Percentiles rank a stretch among this genome's conserved stretches.
phyloP scores from a whole-genome alignment of 2,329 filamentous ascomycete species.

The Colletotrichum brevisporum region DNA sequence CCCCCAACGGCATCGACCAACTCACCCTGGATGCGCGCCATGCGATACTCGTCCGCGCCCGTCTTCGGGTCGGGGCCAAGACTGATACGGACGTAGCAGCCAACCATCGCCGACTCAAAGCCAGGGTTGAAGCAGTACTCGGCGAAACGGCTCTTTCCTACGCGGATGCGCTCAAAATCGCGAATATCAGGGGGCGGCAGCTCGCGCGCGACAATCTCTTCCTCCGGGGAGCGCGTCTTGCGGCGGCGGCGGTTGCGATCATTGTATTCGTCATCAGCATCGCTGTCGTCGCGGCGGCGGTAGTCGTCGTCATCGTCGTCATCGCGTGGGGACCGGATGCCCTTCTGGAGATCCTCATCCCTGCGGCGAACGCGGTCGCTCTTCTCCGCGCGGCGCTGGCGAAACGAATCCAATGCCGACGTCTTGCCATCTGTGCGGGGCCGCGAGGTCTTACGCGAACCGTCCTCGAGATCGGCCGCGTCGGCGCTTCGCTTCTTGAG shows the following conservation, averaged over 20 bases:
- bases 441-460: slow-evolving; percentile 79
- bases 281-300: slow-evolving; percentile 77
- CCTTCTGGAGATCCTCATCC: slow-evolving; percentile 70
- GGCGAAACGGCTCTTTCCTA: slow-evolving; percentile 89
- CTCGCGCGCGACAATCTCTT: slow-evolving; percentile 77
- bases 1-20: slow-evolving; percentile 1
- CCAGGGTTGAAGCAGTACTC: slow-evolving; percentile 94
- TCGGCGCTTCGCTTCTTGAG: slow-evolving; percentile 84
- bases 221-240: slow-evolving; percentile 69
- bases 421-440: slow-evolving; percentile 79
- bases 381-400: slow-evolving; percentile 74
- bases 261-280: slow-evolving; percentile 68
- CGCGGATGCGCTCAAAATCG: slow-evolving; percentile 87
- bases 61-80: slow-evolving; percentile 83
- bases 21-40: slow-evolving; percentile 88
- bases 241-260: slow-evolving; percentile 53
- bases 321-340: slow-evolving; percentile 59
- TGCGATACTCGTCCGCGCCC: slow-evolving; percentile 84
- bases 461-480: slow-evolving; percentile 83
- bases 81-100: slow-evolving; percentile 88
- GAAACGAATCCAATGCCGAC: slow-evolving; percentile 79
- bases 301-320: slow-evolving; percentile 66
- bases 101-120: slow-evolving; percentile 85
- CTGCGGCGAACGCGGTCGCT: slow-evolving; percentile 74
- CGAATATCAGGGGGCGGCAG: slow-evolving; percentile 79